Conservation (phyloP, 345 rosid species). For the Durio zibethinus region DNA sequence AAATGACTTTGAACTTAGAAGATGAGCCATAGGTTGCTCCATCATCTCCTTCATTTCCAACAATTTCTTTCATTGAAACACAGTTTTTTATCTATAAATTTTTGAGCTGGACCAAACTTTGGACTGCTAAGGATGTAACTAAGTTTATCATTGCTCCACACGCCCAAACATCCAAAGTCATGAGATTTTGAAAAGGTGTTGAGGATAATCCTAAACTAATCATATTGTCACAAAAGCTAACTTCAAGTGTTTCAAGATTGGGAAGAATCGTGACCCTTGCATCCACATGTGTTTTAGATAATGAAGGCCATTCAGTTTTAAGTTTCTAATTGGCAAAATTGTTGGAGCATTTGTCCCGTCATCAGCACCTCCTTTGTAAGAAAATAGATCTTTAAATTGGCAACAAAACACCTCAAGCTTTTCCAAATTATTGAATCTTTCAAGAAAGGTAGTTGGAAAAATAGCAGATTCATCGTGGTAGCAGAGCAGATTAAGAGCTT, state of each 20-base stretch:
- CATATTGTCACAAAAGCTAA: background rate
- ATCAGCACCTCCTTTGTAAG: no score
- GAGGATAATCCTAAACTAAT: background rate
- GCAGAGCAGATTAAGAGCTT: no score
- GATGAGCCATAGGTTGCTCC: background rate
- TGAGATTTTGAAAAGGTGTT: conserved; percentile 11
- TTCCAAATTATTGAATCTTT: no score
- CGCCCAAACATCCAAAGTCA: background rate
- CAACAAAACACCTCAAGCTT: no score
- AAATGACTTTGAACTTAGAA: conserved; percentile 11
- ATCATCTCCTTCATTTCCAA: background rate
- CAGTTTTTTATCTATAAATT: background rate
- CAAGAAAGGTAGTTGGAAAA: no score
- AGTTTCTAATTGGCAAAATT: background rate
- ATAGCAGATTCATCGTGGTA: no score
- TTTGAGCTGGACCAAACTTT: background rate
- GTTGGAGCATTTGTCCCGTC: background rate
- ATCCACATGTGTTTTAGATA: background rate
- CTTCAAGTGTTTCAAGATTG: background rate
- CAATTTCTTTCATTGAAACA: background rate
- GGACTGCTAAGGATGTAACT: conserved; percentile 11
- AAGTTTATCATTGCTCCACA: background rate
- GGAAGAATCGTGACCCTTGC: background rate
- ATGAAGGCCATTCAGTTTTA: accelerated
- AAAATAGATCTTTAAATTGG: no score